phyloP scores from a whole-genome alignment of 2,329 filamentous ascomycete species.

The Cercospora sp. region DNA sequence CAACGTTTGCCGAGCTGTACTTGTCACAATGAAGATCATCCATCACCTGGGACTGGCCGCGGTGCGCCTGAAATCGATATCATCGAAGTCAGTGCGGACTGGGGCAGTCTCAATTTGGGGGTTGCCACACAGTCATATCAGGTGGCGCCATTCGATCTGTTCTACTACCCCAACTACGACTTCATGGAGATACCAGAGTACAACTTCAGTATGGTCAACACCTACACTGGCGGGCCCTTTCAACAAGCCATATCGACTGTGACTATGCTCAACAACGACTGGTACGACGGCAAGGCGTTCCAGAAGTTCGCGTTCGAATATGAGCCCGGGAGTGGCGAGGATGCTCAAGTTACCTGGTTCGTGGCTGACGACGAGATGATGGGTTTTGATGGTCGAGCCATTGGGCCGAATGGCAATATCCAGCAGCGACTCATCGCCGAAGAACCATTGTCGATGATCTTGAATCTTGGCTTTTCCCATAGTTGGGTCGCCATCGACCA shows the following conservation, averaged over 20 bases:
- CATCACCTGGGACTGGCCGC: conserved; percentile 49
- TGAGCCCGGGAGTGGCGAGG: conserved; percentile 48
- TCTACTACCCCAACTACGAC: conserved; percentile 55
- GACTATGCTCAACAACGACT: conserved; percentile 55
- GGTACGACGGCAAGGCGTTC: conserved; percentile 57
- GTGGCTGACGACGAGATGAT: conserved; percentile 54
- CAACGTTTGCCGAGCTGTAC: conserved; percentile 49
- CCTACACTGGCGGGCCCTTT: conserved; percentile 55
- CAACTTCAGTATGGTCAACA: conserved; percentile 51
- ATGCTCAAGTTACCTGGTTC: conserved; percentile 54
- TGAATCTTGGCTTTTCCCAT: conserved; percentile 56
- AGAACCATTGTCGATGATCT: conserved; percentile 56
- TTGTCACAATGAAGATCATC: conserved; percentile 50
- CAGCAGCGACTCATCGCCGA: conserved; percentile 50
- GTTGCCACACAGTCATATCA: conserved; percentile 53
- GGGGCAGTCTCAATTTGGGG: conserved; percentile 41
- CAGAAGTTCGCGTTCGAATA: conserved; percentile 60
- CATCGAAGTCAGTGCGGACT: conserved; percentile 50
- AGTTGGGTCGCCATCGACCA: conserved; percentile 53
- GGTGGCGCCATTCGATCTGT: conserved; percentile 53
- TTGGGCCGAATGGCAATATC: conserved; percentile 57
- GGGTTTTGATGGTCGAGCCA: conserved; percentile 53
- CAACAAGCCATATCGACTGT: conserved; percentile 59
- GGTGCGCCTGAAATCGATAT: conserved; percentile 54
- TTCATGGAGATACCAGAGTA: conserved; percentile 55